Evolutionary conservation across 257 asterid species (phyloP), one percentile per base, ranked within the genome.

Genomic region (Knoxia roxburghii): DNA sequence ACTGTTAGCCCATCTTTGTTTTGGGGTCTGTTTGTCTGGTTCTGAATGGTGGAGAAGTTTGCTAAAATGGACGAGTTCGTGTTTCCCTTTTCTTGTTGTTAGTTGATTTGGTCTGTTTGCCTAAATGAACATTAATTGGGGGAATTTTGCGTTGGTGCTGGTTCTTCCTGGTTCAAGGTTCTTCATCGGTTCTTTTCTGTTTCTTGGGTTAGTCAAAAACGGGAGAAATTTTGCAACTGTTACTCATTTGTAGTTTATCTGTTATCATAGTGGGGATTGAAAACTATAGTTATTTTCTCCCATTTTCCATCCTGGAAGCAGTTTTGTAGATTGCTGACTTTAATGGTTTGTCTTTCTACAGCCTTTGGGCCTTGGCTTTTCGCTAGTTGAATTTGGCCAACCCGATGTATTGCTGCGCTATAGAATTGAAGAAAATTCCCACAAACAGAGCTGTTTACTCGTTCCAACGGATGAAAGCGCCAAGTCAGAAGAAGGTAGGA

Each of bases 361-460:
- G 98, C 86, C 96, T 11, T 75, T 89, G 59, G 96, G 98, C 65
- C 77, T 32, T 55, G 86, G 78, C 7, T 86, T 73, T 67, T 82
- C 86, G 2, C 73, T 71, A 64, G 86, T 89, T 15, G 77, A 82
- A 77, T 85, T 87, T 65, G 80, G 86, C 68, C 65, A 56, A 35
- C 96, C 95, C 1, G 83, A 86, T 74, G 26, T 87, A 53, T 65
- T 89, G 45, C 23, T 82, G 69, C 72, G 88, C 70, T 84, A 86
- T 79, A 48, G 76, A 61, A 20, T 30, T 27, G 81, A 73, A 67
- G 68, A 55, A 62, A 61, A 75, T 29, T 52, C 55, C 20, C 37
- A 20, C 4, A 52, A 73, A 7, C 70, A 26, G 59, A 81, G 74
- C 37, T 89, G 91, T 67, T 59, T 75, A 57, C 55, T 69, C 65